Base-by-base conservation (phyloP, 2,329 filamentous ascomycete species). In the Dendrostoma leiphaemia region DNA sequence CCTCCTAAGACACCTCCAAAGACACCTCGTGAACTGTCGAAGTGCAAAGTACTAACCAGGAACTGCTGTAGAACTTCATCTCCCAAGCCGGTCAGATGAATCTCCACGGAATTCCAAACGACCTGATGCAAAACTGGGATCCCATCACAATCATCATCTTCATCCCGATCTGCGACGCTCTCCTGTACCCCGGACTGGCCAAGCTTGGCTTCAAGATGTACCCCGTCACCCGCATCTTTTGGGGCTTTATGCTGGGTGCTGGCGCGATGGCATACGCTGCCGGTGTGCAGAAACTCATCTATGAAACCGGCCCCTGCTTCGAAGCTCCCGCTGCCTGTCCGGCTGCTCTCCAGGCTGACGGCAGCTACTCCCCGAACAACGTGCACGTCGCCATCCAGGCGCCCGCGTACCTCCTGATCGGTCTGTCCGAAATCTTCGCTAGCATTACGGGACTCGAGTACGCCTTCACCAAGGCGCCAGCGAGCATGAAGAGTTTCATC, bases 41-140 rank as follows among this genome's bases (percentile, higher is more conserved):
- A n/a, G n/a, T n/a, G n/a, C n/a, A n/a, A n/a, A n/a, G n/a, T n/a
- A n/a, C n/a, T n/a, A n/a, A n/a, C n/a, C n/a, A n/a, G n/a, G n/a
- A n/a, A n/a, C n/a, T n/a, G n/a, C n/a, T n/a, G n/a, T n/a, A n/a
- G n/a, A 89, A 86, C 71, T 79, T 87, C 60, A 81, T 85, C 61
- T 84, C 84, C 1, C 85, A 89, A 68, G 77, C 78, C 24, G 72
- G 69, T 1, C 71, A 74, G 59, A 78, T 81, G 86, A 62, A 80
- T 26, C 77, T 83, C 4, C 79, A 86, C 58, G 84, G 85, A 24
- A 79, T 89, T 48, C 86, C 86, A 57, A 89, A 89, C 70, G 86
- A 89, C 62, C 72, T 89, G 60, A 80, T 89, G 71, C 78, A 84
- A 60, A 88, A 88, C 68, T 78, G 89, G 29, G 82, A 89, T 54